These are phyloP conservation scores for Pseudogymnoascus sp. DNA, from an alignment of 2,329 filamentous ascomycete species.

Conservation along the genomic window DNA sequence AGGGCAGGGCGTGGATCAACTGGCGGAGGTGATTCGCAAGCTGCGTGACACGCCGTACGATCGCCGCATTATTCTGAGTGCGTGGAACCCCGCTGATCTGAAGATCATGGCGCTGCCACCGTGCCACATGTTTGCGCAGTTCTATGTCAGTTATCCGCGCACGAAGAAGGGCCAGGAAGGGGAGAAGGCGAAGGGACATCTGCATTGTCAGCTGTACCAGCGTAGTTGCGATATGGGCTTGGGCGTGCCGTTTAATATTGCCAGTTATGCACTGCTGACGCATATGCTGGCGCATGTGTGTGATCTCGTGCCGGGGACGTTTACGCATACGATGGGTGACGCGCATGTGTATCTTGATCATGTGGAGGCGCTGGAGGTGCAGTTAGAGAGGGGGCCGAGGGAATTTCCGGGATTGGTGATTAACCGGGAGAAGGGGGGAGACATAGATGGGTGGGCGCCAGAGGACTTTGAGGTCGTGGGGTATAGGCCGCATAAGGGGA, in stretches of 20 bases:
- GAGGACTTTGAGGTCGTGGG: constrained; percentile 84
- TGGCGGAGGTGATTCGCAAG: constrained; percentile 84
- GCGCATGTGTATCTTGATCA: constrained; percentile 96
- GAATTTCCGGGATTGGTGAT: constrained; percentile 77
- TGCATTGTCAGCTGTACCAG: constrained; percentile 90
- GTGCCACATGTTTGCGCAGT: constrained; percentile 97
- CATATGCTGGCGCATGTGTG: constrained; percentile 91
- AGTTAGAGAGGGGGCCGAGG: constrained; percentile 72
- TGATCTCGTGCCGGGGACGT: constrained; percentile 72
- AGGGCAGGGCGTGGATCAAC: constrained; percentile 84
- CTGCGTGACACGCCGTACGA: constrained; percentile 79
- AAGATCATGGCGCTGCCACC: constrained; percentile 85
- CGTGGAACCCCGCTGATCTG: constrained; percentile 88
- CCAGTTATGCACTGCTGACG: constrained; percentile 83
- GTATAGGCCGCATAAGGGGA: constrained; percentile 84
- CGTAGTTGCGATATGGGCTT: constrained; percentile 94
- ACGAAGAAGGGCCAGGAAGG: constrained; percentile 27
- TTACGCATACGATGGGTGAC: constrained; percentile 96
- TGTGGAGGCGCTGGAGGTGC: constrained; percentile 73
- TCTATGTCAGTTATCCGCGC: constrained; percentile 40
- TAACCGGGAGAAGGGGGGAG: constrained; percentile 56
- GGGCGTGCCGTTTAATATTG: constrained; percentile 96
- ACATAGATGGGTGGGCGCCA: constrained; percentile 81
- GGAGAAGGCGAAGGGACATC: constrained; percentile 51
- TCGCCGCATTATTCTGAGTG: constrained; percentile 78